phyloP scores from a whole-genome alignment of 2,329 filamentous ascomycete species.

The Lecanicillium sp. region DNA sequence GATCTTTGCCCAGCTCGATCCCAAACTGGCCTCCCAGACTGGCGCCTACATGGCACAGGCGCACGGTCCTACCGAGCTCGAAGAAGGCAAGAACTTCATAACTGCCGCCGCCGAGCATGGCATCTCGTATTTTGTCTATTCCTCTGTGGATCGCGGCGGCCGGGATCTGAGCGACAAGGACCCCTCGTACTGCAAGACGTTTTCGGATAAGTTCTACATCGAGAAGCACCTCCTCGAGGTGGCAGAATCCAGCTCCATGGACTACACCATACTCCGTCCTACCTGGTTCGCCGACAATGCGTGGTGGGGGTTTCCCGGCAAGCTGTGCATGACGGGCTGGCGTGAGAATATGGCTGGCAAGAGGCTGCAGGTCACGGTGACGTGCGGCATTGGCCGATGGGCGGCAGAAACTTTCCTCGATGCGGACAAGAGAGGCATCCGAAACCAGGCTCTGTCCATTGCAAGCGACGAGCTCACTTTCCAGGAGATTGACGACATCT shows the following conservation, averaged over 20 bases:
- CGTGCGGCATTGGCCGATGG: constrained; percentile 18
- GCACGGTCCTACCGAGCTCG: constrained; percentile 27
- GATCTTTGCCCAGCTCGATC: constrained; percentile 38
- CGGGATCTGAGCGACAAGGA: constrained; percentile 40
- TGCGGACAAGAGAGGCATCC: constrained; percentile 11
- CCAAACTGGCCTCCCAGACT: constrained; percentile 9
- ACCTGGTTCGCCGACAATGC: constrained; percentile 19
- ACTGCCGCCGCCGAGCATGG: constrained; percentile 40
- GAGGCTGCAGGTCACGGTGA: constrained; percentile 17
- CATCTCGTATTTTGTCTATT: constrained; percentile 53
- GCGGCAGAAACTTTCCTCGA: constrained; percentile 12
- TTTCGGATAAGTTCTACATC: constrained; percentile 47
- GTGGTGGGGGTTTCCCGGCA: constrained; percentile 16
- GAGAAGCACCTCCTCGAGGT: constrained; percentile 46
- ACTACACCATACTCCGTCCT: constrained; percentile 20
- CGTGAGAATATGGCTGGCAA: constrained; percentile 17
- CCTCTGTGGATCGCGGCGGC: constrained; percentile 56
- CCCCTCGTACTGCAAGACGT: constrained; percentile 18
- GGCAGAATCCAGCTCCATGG: constrained; percentile 13
- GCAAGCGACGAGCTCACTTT: constrained; percentile 18
- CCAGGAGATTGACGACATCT: constrained; percentile 13
- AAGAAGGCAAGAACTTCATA: constrained; percentile 46
- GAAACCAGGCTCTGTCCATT: constrained; percentile 16
- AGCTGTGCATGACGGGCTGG: constrained; percentile 19
- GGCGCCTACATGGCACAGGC: constrained; percentile 17